phyloP scores from a whole-genome alignment of 768 basidiomycete species.

The Pulveroboletus sp. region DNA sequence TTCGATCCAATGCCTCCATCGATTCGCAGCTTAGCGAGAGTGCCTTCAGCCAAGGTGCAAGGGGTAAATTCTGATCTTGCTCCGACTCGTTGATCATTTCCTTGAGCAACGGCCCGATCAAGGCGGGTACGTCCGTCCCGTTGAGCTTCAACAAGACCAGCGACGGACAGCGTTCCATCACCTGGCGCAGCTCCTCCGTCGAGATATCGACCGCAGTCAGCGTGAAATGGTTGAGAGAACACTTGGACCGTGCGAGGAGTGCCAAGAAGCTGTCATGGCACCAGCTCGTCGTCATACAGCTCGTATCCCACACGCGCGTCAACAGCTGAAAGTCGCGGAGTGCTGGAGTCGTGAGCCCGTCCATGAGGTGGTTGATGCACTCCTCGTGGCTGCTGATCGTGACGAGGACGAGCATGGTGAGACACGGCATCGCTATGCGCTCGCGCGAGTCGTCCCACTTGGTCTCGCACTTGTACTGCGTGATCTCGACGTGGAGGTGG shows the following conservation, averaged over 20 bases:
- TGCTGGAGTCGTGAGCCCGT: constrained; percentile 21
- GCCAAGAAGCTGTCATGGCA: constrained; percentile 27
- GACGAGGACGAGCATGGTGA: constrained; percentile 29
- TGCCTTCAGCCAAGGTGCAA: constrained; percentile 30
- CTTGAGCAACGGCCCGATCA: constrained; percentile 21
- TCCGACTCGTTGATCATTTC: constrained; percentile 24
- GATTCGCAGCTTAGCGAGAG: constrained; percentile 31
- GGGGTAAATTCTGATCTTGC: constrained; percentile 13
- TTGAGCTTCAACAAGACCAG: constrained; percentile 29
- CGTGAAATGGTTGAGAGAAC: constrained; percentile 30
- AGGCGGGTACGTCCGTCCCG: constrained; percentile 20
- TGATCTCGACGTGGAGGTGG: constrained; percentile 31
- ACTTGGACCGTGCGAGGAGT: constrained; percentile 26
- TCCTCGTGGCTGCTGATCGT: constrained; percentile 28
- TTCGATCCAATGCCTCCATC: constrained; percentile 18
- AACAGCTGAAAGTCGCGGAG: constrained; percentile 32
- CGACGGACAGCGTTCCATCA: constrained; percentile 29
- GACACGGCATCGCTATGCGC: constrained; percentile 29
- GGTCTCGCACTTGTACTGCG: constrained; percentile 27
- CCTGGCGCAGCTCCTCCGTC: constrained; percentile 21
- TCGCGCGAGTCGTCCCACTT: constrained; percentile 25
- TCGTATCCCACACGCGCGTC: constrained; percentile 33
- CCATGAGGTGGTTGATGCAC: constrained; percentile 26
- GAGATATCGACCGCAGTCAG: constrained; percentile 25
- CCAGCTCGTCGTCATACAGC: constrained; percentile 27